These are phyloP conservation scores for Dactylella cylindrospora DNA, from an alignment of 2,329 filamentous ascomycete species.

Conservation along the genomic window DNA sequence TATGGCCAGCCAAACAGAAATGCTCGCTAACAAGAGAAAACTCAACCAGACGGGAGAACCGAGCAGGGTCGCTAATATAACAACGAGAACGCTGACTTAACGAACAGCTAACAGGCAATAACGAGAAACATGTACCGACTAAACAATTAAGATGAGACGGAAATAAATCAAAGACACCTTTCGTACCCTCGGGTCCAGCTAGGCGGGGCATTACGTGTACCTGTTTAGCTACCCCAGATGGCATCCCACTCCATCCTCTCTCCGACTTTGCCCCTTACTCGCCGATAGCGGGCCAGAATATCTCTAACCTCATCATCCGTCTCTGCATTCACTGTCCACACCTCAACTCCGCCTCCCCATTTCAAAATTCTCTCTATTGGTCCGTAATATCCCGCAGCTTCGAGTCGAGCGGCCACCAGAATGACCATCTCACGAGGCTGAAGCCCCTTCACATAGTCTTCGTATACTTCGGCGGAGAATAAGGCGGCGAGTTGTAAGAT, in stretches of 20 bases:
- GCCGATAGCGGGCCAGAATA: slow-evolving; percentile 22
- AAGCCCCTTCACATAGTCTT: slow-evolving; percentile 24
- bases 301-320: slow-evolving; percentile 42
- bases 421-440: slow-evolving; percentile 37
- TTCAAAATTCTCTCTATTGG: slow-evolving; percentile 15
- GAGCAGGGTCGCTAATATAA: too few species aligned
- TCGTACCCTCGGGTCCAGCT: too few species aligned
- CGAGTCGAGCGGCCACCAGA: slow-evolving; percentile 28
- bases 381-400: slow-evolving; percentile 21
- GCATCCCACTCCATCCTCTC: slow-evolving; percentile 36
- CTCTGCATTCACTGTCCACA: slow-evolving; percentile 31
- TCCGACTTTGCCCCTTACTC: slow-evolving; percentile 28
- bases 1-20: too few species aligned
- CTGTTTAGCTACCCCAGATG: slow-evolving; percentile 37
- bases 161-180: too few species aligned
- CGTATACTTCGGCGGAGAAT: slow-evolving; percentile 27
- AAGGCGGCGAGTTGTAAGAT: slow-evolving; percentile 33
- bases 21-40: too few species aligned
- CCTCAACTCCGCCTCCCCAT: slow-evolving; percentile 32
- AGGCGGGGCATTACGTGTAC: too few species aligned
- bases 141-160: too few species aligned
- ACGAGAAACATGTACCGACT: too few species aligned
- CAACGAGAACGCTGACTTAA: too few species aligned
- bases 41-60: too few species aligned
- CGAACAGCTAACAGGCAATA: too few species aligned